Evolutionary conservation across 1,284 basidiomycete species (phyloP), one percentile per base, ranked within the genome.

Genomic region (Trichosporon coremiiforme): DNA sequence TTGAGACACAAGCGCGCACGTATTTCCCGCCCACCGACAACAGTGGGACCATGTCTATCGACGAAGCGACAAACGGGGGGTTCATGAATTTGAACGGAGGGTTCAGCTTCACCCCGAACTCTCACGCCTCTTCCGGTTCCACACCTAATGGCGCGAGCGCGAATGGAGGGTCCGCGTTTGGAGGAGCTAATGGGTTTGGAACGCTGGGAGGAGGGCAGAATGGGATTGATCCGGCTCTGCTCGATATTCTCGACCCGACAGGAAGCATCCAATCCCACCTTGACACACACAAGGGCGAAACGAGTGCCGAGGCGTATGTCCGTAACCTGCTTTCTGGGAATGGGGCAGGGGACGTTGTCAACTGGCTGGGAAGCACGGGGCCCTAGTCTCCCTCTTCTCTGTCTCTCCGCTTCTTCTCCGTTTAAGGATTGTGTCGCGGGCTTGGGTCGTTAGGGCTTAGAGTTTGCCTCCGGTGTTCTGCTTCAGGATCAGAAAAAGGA

Each of bases 1-100:
- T 35, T 7, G 60, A 65, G 63, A 64, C 64, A 1, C 60, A 66
- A 41, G 62, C 66, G 6, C 47, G 50, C 2, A 33, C 65, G 0
- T 33, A 36, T 31, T 55, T 66, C 47, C 50, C 65, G 4, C 45
- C 45, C 4, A 35, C 29, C 10, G 47, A 41, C 29, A 22, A 8
- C 29, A 12, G 33, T 7, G 66, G 55, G 5, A 38, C 22, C 2
- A 66, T 66, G 65, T 29, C 33, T 4, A 17, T 66, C n/a, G 65
- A 57, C 15, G 64, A 41, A 3, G 31, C 15, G 13, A 9, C 41
- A 4, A 45, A 45, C 15, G 41, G 41, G 36, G 33, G 15, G 33
- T 7, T 41, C 35, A 13, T 13, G 9, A 22, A 25, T 33, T 10
- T 25, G 20, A 15, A 15, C 64, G 64, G 41, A 20, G 25, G 25